These are phyloP conservation scores for Fraxinus sp. DNA, from an alignment of 305 asterid species.

Conservation along the genomic window DNA sequence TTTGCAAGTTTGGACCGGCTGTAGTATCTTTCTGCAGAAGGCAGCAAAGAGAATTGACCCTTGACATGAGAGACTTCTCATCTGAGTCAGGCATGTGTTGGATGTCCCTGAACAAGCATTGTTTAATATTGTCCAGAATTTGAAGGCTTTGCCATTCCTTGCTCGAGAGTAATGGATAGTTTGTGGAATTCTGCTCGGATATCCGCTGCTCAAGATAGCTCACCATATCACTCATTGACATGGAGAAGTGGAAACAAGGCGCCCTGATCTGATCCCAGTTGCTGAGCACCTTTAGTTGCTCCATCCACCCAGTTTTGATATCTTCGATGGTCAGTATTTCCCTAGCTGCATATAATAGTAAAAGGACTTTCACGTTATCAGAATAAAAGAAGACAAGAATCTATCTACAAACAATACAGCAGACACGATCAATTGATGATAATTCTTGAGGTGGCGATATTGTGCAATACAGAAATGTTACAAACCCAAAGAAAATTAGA, in stretches of 20 bases:
- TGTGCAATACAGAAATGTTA: neutral
- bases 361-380: neutral
- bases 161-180: conserved; percentile 49
- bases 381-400: neutral
- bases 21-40: conserved; percentile 77
- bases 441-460: neutral
- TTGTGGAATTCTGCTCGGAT: conserved; percentile 63
- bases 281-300: conserved; percentile 57
- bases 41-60: conserved; percentile 91
- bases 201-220: conserved; percentile 75
- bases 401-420: neutral
- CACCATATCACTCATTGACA: conserved; percentile 88
- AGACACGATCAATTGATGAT: neutral
- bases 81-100: conserved; percentile 56
- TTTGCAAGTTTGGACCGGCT: conserved; percentile 18
- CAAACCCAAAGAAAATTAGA: neutral
- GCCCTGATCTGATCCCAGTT: conserved; percentile 76
- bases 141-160: conserved; percentile 73
- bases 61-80: conserved; percentile 74
- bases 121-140: conserved; percentile 60
- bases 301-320: conserved; percentile 41
- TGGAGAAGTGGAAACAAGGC: conserved; percentile 71
- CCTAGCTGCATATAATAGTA: conserved; percentile 34
- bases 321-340: conserved; percentile 45
- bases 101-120: conserved; percentile 63